Evolutionary conservation across 768 basidiomycete genomes (phyloP).

Genomic region (Cystobasidium onofrii): DNA sequence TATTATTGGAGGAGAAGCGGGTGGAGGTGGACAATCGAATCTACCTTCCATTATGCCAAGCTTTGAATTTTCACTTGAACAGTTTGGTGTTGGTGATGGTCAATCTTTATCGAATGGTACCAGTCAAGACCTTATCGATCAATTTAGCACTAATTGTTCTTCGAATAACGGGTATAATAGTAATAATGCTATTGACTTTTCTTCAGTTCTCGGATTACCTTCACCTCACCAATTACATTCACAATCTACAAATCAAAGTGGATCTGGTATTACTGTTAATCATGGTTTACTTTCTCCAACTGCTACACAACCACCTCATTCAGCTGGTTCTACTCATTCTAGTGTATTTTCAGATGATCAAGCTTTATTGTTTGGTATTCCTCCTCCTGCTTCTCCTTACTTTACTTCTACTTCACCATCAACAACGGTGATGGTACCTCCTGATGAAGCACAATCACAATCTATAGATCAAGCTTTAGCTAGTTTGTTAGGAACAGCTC

Average conservation of each 20-base stretch:
- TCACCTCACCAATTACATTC: not conserved
- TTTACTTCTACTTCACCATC: not conserved
- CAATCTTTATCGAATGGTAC: not conserved
- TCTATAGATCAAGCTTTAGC: conserved; percentile 27
- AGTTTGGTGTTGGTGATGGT: conserved; percentile 11
- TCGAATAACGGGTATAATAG: not conserved
- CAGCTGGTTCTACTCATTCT: not conserved
- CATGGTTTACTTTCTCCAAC: not conserved
- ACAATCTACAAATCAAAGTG: not conserved
- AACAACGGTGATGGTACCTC: not conserved
- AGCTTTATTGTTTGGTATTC: not conserved
- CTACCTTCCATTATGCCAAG: not conserved
- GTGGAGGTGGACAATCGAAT: not conserved
- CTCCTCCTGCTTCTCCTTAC: conserved; percentile 13
- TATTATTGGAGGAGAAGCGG: too few species aligned
- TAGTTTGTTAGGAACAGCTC: conserved; percentile 11
- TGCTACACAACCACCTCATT: conserved; percentile 2
- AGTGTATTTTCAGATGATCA: conserved; percentile 18
- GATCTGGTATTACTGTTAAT: not conserved
- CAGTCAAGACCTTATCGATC: not conserved
- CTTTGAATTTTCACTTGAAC: conserved; percentile 19
- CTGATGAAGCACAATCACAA: not conserved
- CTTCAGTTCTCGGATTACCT: conserved; percentile 1
- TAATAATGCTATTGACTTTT: conserved; percentile 7
- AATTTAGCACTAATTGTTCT: not conserved